A percentile compares a stretch with the other conserved stretches of the same genome.
Evolutionary conservation across 257 asterid genomes (phyloP).

Genomic region (Gentiana macrophylla): DNA sequence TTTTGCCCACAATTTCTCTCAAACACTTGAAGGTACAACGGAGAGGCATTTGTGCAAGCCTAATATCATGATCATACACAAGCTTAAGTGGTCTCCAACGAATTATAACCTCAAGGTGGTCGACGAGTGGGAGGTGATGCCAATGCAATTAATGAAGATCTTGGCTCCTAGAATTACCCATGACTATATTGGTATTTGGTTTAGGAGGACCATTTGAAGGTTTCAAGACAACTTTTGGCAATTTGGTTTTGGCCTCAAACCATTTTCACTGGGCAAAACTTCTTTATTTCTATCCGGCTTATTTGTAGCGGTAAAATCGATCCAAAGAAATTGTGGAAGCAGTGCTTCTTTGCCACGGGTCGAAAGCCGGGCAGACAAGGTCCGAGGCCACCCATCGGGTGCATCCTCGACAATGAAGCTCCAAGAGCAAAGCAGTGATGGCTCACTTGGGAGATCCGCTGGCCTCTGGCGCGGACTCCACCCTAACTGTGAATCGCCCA

Average conservation of each 20-base stretch:
- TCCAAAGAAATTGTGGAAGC: constrained; percentile 17
- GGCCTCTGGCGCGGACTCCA: constrained; percentile 67
- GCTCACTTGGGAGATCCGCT: constrained; percentile 95
- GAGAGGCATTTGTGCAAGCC: constrained; percentile 84
- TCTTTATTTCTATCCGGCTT: constrained; percentile 46
- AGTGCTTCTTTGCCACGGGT: constrained; percentile 57
- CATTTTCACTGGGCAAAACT: constrained; percentile 37
- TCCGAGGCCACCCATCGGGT: constrained; percentile 77
- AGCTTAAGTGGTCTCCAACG: constrained; percentile 72
- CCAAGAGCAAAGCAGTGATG: constrained; percentile 97
- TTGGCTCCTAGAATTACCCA: constrained; percentile 31
- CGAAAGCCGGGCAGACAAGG: constrained; percentile 94
- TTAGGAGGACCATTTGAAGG: constrained; percentile 50
- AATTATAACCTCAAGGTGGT: constrained; percentile 22
- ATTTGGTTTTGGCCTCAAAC: constrained; percentile 37
- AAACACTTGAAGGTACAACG: constrained; percentile 55
- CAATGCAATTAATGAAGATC: constrained; percentile 10
- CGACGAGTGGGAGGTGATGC: constrained; percentile 9
- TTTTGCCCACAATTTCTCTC: constrained; percentile 59
- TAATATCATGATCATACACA: constrained; percentile 86
- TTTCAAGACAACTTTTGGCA: constrained; percentile 65
- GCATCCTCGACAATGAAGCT: constrained; percentile 93
- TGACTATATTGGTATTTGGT: constrained; percentile 22
- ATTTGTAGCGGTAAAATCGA: constrained; percentile 24
- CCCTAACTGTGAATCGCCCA: constrained; percentile 51